These are phyloP conservation scores for Microcyclospora pomicola DNA, from an alignment of 2,329 filamentous ascomycete species.

Conservation along the genomic window DNA sequence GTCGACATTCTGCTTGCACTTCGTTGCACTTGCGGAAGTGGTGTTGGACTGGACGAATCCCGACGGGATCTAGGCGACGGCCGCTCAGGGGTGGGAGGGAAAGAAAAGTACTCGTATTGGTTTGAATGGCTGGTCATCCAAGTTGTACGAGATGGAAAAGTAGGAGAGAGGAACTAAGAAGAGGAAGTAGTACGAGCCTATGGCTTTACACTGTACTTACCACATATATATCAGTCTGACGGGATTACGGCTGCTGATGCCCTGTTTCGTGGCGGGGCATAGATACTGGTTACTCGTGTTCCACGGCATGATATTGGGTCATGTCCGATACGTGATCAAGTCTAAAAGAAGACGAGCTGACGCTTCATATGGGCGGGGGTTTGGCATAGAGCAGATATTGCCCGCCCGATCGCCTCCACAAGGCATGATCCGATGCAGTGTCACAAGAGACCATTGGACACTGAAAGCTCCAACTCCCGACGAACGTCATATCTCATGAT, in stretches of 20 bases:
- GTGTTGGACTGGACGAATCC: no score
- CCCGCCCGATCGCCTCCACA: no score
- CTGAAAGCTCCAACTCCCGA: no score
- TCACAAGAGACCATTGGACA: no score
- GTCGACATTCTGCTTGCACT: slow-evolving; percentile 1
- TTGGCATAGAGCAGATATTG: no score
- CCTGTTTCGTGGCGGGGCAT: not conserved
- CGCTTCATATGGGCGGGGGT: no score
- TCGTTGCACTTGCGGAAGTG: no score
- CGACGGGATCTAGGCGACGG: slow-evolving; percentile 17
- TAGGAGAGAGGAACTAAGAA: slow-evolving; percentile 9
- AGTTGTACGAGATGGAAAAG: slow-evolving; percentile 9
- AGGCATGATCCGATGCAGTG: no score
- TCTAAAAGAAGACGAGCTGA: no score
- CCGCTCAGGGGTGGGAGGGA: slow-evolving; percentile 36
- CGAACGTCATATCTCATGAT: no score
- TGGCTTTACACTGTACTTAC: not conserved
- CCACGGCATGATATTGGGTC: no score
- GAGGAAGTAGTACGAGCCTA: not conserved
- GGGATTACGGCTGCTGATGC: not conserved
- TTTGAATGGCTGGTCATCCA: slow-evolving; percentile 36
- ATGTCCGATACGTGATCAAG: no score
- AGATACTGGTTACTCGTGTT: not conserved
- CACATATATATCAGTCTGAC: not conserved
- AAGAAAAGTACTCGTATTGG: slow-evolving; percentile 39